A percentile compares a stretch with the other conserved stretches of the same genome.
Conservation (phyloP, 202 grass and related monocot species). For the Dendrocalamus latiflorus region DNA sequence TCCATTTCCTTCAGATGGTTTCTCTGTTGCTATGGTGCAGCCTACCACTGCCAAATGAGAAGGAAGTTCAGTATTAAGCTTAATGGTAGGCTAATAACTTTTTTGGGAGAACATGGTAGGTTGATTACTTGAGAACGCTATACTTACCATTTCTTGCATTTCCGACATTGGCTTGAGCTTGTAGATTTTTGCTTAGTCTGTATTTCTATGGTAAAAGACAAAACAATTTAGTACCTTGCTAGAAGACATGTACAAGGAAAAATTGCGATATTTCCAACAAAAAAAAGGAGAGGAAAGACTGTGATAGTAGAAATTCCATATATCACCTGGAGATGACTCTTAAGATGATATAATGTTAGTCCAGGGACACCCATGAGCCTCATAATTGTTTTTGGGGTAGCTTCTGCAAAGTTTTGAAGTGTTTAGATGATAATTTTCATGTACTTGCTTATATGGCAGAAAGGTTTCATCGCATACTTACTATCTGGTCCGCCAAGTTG, state of each 20-base stretch:
- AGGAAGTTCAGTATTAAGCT: slow-evolving; percentile 24
- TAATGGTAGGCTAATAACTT: slow-evolving; percentile 1
- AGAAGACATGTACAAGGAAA: not conserved
- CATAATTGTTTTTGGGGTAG: too few relatives aligned
- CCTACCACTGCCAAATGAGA: slow-evolving; percentile 41
- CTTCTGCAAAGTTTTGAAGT: slow-evolving; percentile 36
- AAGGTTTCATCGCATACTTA: slow-evolving; percentile 40
- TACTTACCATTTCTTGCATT: slow-evolving; percentile 62
- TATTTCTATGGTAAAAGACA: slow-evolving; percentile 72
- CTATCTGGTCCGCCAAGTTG: slow-evolving; percentile 97
- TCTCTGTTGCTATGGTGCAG: slow-evolving; percentile 50
- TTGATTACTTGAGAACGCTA: not conserved
- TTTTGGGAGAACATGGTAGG: too few relatives aligned
- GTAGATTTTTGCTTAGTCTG: slow-evolving; percentile 88
- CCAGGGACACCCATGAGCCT: slow-evolving; percentile 89
- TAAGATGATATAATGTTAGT: slow-evolving; percentile 95
- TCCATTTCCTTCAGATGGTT: slow-evolving; percentile 52
- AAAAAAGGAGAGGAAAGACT: not conserved
- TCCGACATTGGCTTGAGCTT: slow-evolving; percentile 52
- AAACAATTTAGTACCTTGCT: slow-evolving; percentile 39
- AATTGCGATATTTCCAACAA: not conserved
- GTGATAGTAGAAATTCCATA: slow-evolving; percentile 27
- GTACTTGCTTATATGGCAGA: not conserved
- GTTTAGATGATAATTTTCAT: slow-evolving; percentile 24
- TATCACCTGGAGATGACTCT: slow-evolving; percentile 97